A percentile compares a stretch with the other conserved stretches of the same genome.
Evolutionary conservation across 148 eudicot species (phyloP).

Genomic region (Silene uniflora): DNA sequence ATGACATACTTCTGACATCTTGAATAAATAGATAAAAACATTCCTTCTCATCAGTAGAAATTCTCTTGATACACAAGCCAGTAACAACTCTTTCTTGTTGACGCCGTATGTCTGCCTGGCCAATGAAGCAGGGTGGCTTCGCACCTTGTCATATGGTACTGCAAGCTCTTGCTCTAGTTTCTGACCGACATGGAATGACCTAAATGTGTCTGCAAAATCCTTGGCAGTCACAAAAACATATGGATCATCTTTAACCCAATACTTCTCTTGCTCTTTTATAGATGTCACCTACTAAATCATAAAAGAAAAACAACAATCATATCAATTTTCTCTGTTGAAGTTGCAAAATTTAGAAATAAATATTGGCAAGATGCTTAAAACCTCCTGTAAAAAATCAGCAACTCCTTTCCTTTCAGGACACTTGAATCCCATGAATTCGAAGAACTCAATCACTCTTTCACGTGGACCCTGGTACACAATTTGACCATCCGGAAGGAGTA

Average conservation of each 20-base stretch:
- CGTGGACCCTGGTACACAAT: conserved; percentile 54
- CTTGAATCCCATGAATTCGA: conserved; percentile 24
- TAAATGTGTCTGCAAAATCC: conserved; percentile 33
- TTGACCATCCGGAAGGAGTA: conserved; percentile 47
- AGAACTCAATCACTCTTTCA: conserved; percentile 31
- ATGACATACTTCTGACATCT: conserved; percentile 20
- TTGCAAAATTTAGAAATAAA: not conserved
- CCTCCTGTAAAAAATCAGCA: conserved; percentile 42
- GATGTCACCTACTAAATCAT: conserved; percentile 32
- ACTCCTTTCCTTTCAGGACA: conserved; percentile 29
- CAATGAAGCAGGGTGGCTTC: conserved; percentile 34
- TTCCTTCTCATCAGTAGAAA: conserved; percentile 55
- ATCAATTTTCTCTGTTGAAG: not conserved
- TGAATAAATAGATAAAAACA: conserved; percentile 9
- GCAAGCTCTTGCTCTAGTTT: conserved; percentile 28
- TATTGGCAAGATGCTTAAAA: not conserved
- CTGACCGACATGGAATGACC: conserved; percentile 34
- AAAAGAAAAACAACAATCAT: not conserved
- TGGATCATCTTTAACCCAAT: conserved; percentile 32
- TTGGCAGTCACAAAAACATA: conserved; percentile 29
- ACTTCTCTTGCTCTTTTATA: conserved; percentile 41
- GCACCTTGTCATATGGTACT: conserved; percentile 32
- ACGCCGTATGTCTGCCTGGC: conserved; percentile 48
- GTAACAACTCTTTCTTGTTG: conserved; percentile 45
- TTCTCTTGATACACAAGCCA: conserved; percentile 55